Base-by-base conservation (phyloP, 2,329 filamentous ascomycete genomes). In the Macrophomina tecta region DNA sequence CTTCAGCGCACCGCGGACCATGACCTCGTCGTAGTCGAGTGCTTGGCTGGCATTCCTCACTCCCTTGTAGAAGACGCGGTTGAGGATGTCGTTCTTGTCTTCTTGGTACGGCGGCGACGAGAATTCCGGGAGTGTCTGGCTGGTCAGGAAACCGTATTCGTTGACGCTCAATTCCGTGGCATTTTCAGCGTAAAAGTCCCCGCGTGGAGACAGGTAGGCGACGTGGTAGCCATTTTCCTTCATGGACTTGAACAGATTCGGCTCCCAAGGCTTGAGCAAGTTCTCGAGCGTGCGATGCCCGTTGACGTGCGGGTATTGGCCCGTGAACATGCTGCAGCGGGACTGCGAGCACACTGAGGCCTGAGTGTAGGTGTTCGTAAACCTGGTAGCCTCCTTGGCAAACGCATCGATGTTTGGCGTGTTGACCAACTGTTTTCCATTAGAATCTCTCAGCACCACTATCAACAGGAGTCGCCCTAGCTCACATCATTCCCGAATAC, bases 221-320 rank as follows among this genome's bases (percentile, higher is more conserved):
- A 84, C 77, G 58, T 84, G 82, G 62, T 84, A 84, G 0, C 82
- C 82, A 0, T 71, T 69, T 48, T 83, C 81, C 60, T 81, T 82
- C 12, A 83, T 67, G 2, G 73, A 77, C 7, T 80, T 77, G 67
- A 84, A 82, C 1, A 84, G 61, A 56, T 84, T 84, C 1, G 80
- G 81, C 68, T 84, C 82, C 80, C 80, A 82, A 0, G 82, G 81
- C 68, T 84, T 84, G 69, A 84, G 79, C 8, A 84, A 75, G 45
- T 82, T 83, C 18, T 84, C 75, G 4, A 84, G 77, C 30, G 75
- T 80, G 32, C 82, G 78, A 69, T 84, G 81, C 0, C 82, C 82
- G 28, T 72, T 77, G 14, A 83, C 81, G 62, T 84, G 82, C 0
- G 81, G 80, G 58, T 84, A 83, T 8, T 74, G 76, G 12, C 81